Evolutionary conservation across 1,139 yeast genomes (phyloP).

Genomic region (Lodderomyces margitis): DNA sequence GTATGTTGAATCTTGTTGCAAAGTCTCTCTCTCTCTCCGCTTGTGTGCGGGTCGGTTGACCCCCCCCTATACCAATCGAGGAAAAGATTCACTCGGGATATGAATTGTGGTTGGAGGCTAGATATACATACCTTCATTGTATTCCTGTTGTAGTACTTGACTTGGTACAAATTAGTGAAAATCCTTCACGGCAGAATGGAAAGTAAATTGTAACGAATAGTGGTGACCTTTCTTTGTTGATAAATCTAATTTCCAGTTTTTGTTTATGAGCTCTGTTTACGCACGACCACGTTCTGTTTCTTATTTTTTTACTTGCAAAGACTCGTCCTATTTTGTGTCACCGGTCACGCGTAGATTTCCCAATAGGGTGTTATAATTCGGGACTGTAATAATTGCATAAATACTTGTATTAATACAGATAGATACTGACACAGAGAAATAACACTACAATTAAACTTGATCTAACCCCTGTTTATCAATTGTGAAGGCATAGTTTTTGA

Average conservation of each 20-base stretch:
- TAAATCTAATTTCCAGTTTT: too few species aligned
- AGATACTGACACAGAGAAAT: background rate
- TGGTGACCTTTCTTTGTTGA: too few species aligned
- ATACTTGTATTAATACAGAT: background rate
- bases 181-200: too few species aligned
- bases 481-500: constrained; percentile 16
- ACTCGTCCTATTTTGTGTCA: background rate
- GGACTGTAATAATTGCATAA: background rate
- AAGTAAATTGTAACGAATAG: too few species aligned
- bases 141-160: too few species aligned
- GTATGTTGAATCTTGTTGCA: constrained; percentile 5
- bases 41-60: too few species aligned
- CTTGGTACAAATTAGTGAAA: too few species aligned
- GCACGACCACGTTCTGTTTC: constrained; percentile 5
- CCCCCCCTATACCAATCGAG: too few species aligned
- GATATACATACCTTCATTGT: background rate
- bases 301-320: too few species aligned
- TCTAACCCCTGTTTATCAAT: constrained; percentile 18
- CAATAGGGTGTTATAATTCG: too few species aligned
- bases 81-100: too few species aligned
- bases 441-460: background rate
- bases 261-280: background rate
- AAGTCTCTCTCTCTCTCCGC: background rate
- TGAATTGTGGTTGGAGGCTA: background rate
- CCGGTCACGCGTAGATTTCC: background rate